Evolutionary conservation across 192 early-diverging fungal species (phyloP).

Genomic region (Chytriomyces hyalinus): DNA sequence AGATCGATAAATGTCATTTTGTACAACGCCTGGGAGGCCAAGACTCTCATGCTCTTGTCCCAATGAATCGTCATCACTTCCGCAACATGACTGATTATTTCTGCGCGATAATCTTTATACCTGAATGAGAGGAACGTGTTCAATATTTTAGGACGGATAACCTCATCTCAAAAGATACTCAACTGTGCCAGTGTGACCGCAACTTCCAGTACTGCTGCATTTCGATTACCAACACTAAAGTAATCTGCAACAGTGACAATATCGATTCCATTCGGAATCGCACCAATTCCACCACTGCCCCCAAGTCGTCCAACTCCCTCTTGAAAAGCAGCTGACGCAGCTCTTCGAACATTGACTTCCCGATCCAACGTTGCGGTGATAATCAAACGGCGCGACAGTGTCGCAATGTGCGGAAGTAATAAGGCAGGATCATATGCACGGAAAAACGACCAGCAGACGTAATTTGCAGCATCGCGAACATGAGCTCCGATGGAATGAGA

Average conservation of each 20-base stretch:
- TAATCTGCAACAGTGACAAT: slow-evolving; percentile 92
- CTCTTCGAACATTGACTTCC: slow-evolving; percentile 90
- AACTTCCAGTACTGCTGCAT: slow-evolving; percentile 73
- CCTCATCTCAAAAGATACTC: slow-evolving; percentile 19
- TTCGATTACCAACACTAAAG: slow-evolving; percentile 86
- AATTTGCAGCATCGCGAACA: slow-evolving; percentile 95
- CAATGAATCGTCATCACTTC: slow-evolving; percentile 78
- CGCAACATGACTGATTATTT: slow-evolving; percentile 75
- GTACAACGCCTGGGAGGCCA: slow-evolving; percentile 76
- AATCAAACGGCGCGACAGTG: slow-evolving; percentile 77
- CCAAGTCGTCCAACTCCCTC: slow-evolving; percentile 89
- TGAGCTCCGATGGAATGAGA: slow-evolving; percentile 90
- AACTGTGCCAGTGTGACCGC: slow-evolving; percentile 75
- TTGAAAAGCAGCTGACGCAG: slow-evolving; percentile 95
- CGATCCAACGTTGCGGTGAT: slow-evolving; percentile 87
- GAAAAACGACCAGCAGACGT: slow-evolving; percentile 98
- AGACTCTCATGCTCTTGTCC: slow-evolving; percentile 80
- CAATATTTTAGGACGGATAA: neutral
- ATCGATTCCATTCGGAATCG: slow-evolving; percentile 88
- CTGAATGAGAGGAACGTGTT: slow-evolving; percentile 39
- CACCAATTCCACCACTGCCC: slow-evolving; percentile 51
- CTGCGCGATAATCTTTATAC: slow-evolving; percentile 75
- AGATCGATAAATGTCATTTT: slow-evolving; percentile 58
- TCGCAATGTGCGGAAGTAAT: slow-evolving; percentile 64
- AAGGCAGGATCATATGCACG: slow-evolving; percentile 81